These are phyloP conservation scores for Globisporangium sylvaticum DNA, from an alignment of 352 stramenopile genomes.

Conservation along the genomic window DNA sequence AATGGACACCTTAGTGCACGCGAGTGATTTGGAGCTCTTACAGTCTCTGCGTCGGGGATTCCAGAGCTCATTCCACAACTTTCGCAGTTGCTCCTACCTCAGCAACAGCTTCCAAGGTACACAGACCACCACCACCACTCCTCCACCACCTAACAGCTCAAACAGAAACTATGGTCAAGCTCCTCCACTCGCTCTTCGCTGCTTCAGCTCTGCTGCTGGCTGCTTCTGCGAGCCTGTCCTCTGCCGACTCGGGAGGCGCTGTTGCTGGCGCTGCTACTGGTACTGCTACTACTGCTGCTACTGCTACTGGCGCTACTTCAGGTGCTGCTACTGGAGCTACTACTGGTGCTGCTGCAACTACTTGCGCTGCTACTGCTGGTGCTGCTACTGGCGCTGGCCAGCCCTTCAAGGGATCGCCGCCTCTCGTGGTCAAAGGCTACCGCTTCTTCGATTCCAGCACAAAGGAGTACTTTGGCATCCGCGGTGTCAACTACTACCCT, in stretches of 20 bases:
- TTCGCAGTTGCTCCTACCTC: constrained; percentile 5
- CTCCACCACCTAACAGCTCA: background rate
- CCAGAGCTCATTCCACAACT: constrained; percentile 11
- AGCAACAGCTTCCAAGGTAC: constrained; percentile 3
- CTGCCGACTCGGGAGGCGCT: background rate
- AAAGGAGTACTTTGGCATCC: constrained; percentile 64
- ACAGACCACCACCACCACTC: background rate
- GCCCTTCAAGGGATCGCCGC: constrained; percentile 24
- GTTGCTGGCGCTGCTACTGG: background rate
- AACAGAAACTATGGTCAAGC: constrained; percentile 7
- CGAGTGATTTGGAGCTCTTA: background rate
- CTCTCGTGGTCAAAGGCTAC: constrained; percentile 64
- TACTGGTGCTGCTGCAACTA: background rate
- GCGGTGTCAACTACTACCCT: constrained; percentile 86
- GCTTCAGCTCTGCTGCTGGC: background rate
- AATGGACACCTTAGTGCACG: background rate
- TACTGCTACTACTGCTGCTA: background rate
- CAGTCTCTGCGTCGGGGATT: background rate
- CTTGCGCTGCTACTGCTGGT: background rate
- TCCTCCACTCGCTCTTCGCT: constrained; percentile 1
- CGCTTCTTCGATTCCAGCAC: constrained; percentile 76
- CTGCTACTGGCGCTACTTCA: background rate
- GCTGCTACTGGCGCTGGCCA: background rate
- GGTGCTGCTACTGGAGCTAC: no score
- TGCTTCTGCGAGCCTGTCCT: background rate